These are phyloP conservation scores for Kluyveromyces siamensis DNA, from an alignment of 805 yeast species.

Conservation along the genomic window DNA sequence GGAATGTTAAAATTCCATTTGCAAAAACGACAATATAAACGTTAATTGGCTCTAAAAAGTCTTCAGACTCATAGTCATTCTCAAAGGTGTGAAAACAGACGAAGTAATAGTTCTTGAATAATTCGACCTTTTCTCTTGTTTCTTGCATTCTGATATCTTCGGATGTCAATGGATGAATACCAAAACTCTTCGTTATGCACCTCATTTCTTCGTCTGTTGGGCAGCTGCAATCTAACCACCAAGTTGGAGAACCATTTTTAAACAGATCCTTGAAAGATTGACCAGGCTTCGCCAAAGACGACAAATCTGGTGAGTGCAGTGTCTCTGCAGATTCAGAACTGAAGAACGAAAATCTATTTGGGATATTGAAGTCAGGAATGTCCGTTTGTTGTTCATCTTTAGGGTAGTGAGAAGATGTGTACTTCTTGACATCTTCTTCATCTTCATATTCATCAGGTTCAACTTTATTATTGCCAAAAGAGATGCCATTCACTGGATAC, in stretches of 20 bases:
- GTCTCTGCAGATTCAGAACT: constrained; percentile 79
- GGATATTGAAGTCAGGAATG: constrained; percentile 28
- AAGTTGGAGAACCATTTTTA: constrained; percentile 62
- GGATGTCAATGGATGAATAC: constrained; percentile 95
- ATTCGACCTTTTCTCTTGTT: constrained; percentile 93
- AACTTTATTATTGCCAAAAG: constrained; percentile 33
- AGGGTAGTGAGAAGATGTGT: not conserved
- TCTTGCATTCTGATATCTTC: constrained; percentile 97
- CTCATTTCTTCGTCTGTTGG: constrained; percentile 96
- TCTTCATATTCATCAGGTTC: constrained; percentile 22
- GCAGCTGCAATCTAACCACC: constrained; percentile 95
- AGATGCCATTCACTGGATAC: constrained; percentile 23
- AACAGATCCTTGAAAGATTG: constrained; percentile 63
- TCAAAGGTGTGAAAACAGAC: constrained; percentile 97
- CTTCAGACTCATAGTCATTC: constrained; percentile 69
- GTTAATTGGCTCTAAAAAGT: constrained; percentile 72
- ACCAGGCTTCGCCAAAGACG: constrained; percentile 61
- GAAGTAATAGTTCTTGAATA: constrained; percentile 82
- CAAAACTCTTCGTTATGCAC: constrained; percentile 84
- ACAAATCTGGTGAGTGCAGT: constrained; percentile 79
- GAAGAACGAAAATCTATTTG: constrained; percentile 79
- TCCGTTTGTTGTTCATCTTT: not conserved
- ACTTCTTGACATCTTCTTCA: not conserved
- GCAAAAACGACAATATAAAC: constrained; percentile 66
- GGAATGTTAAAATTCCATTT: constrained; percentile 61